Conservation (phyloP, 306 rosid species). For the Pterocarpus santalinus region DNA sequence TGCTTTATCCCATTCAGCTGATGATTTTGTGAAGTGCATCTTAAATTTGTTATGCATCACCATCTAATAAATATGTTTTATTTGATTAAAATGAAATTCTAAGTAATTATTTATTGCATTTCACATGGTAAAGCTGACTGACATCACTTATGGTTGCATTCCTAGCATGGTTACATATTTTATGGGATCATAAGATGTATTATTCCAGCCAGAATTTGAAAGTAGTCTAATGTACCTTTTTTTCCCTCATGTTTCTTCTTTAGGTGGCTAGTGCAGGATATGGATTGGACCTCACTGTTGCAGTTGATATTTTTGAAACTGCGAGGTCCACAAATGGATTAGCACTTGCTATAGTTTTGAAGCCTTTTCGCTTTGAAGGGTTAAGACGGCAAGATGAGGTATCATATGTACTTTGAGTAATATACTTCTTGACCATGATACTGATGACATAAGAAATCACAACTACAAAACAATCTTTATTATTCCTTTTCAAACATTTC, state of each 20-base stretch:
- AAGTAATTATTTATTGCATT: not conserved
- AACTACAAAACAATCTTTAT: conserved; percentile 16
- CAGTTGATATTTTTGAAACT: conserved; percentile 68
- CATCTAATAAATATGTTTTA: conserved; percentile 12
- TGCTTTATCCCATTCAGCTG: conserved; percentile 36
- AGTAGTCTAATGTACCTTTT: conserved; percentile 16
- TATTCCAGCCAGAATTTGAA: conserved; percentile 35
- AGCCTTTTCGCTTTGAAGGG: conserved; percentile 97
- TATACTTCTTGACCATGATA: not conserved
- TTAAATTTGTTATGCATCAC: conserved; percentile 28
- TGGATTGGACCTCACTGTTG: conserved; percentile 73
- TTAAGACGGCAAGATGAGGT: conserved; percentile 91
- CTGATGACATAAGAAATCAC: conserved; percentile 24
- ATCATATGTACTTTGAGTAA: conserved; percentile 27
- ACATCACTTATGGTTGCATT: conserved; percentile 8
- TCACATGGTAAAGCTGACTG: conserved; percentile 27
- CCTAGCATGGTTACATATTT: conserved; percentile 22
- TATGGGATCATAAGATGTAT: conserved; percentile 8
- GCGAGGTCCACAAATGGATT: conserved; percentile 77
- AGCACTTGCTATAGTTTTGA: conserved; percentile 73
- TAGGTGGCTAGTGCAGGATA: conserved; percentile 98
- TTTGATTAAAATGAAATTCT: conserved; percentile 26
- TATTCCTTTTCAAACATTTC: conserved; percentile 9
- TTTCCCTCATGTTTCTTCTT: conserved; percentile 21
- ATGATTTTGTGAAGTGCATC: conserved; percentile 34